Evolutionary conservation across 805 yeast species (phyloP).

Genomic region (Barnettozyma populi): DNA sequence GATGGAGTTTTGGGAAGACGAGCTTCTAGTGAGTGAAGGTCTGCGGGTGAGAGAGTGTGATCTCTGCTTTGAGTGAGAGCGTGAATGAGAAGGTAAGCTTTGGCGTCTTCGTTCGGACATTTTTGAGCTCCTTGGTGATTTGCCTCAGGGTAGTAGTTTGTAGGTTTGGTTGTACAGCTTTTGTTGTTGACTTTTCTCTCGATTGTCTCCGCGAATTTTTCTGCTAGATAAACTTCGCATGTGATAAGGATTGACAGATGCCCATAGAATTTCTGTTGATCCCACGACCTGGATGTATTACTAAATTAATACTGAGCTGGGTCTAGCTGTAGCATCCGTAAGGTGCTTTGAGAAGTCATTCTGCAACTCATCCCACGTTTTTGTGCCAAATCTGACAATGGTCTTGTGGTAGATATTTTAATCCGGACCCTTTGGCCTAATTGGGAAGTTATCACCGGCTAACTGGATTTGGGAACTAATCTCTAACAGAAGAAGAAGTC

Average conservation of each 20-base stretch:
- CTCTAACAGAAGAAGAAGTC: too few species aligned
- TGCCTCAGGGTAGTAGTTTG: not conserved
- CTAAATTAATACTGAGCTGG: too few species aligned
- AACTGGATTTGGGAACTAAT: too few species aligned
- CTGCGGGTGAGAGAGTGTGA: conserved; percentile 10
- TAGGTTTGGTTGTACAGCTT: not conserved
- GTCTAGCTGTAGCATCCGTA: too few species aligned
- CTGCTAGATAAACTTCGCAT: not conserved
- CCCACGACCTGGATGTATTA: too few species aligned
- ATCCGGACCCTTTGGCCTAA: not conserved
- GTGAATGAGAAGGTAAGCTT: conserved; percentile 15
- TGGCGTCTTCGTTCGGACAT: conserved; percentile 6
- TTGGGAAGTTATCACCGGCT: not conserved
- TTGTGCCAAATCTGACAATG: not conserved
- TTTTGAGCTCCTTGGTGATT: not conserved
- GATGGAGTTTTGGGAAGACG: conserved; percentile 9
- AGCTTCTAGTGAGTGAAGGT: conserved; percentile 13
- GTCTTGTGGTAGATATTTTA: not conserved
- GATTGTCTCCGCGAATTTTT: not conserved
- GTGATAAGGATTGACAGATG: not conserved
- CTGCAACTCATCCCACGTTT: not conserved
- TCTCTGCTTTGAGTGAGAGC: conserved; percentile 13
- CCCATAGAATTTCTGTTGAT: too few species aligned
- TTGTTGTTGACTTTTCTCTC: not conserved
- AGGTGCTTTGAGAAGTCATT: not conserved